phyloP scores from a whole-genome alignment of 257 asterid genomes.

The Marsdenia floribunda region DNA sequence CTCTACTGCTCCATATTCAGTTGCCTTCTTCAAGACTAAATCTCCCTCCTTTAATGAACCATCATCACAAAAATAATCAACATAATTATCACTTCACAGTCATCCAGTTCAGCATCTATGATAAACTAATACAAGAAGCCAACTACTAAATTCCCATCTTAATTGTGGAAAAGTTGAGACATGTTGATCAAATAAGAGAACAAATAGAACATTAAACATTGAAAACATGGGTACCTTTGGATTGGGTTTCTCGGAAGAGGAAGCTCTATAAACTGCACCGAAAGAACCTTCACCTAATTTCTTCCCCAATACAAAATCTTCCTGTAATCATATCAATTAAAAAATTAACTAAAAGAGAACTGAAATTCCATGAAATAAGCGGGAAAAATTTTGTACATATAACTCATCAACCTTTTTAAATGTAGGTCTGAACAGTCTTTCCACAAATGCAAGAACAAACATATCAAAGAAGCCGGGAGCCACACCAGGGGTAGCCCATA shows the following conservation, averaged over 20 bases:
- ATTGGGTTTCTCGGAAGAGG: slow-evolving; percentile 52
- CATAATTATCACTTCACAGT: not conserved
- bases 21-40: slow-evolving; percentile 77
- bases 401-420: slow-evolving; percentile 55
- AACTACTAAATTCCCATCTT: not conserved
- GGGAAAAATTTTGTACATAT: not conserved
- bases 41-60: slow-evolving; percentile 52
- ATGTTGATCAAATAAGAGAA: not conserved
- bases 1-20: slow-evolving; percentile 99
- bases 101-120: not conserved
- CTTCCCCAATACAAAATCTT: slow-evolving; percentile 90
- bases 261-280: slow-evolving; percentile 75
- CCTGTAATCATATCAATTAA: slow-evolving; percentile 43
- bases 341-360: not conserved
- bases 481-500: slow-evolving; percentile 99
- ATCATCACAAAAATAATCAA: not conserved
- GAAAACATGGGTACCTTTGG: slow-evolving; percentile 39
- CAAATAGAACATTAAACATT: not conserved
- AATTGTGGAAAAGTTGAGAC: not conserved
- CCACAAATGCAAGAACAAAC: slow-evolving; percentile 92
- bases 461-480: slow-evolving; percentile 99
- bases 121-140: not conserved
- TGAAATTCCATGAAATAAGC: not conserved
- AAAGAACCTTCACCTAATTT: slow-evolving; percentile 92
- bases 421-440: slow-evolving; percentile 66